Base-by-base conservation (phyloP, 805 yeast genomes). In the Helenozyma rhizophorensis region DNA sequence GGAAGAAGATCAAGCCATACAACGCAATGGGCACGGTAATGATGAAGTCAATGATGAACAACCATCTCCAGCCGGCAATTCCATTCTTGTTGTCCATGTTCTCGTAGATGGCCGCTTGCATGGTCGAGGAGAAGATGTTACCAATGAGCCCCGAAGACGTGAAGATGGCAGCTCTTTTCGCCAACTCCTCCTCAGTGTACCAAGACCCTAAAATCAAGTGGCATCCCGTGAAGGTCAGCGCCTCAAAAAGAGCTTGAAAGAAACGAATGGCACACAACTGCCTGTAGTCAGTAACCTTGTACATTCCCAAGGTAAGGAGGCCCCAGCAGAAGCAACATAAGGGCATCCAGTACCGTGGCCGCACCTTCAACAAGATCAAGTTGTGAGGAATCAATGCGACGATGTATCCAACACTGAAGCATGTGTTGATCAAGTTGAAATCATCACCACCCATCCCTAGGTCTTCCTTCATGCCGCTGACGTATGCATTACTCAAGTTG, bases 391-490 rank as follows among this genome's bases (percentile, higher is more conserved):
- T 54, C 66, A 77, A 72, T 7, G 78, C 78, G 13, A 80, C 61
- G 19, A 74, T 70, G 49, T 77, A 76, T 3, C 87, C 88, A 7
- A 75, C 67, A 14, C 72, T 75, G 53, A 76, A 78, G 32, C 73
- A 67, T 0, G 82, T 75, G 38, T 71, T 73, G 32, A 76, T 61
- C 25, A 71, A 39, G 47, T 76, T 76, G 40, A 65, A 68, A 35
- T 76, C 68, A 37, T 71, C 54, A 9, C 78, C 77, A 25, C 48
- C 23, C 63, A 76, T 59, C 3, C 56, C 43, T 35, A 75, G 44
- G 33, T 72, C 83, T 36, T 75, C 76, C 43, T 74, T 68, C 83
- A 80, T 74, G 8, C 85, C 85, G 9, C 77, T 67, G n/a, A 78
- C 80, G 48, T 78, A 79, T 2, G 85, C 83, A 45, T 74, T 70